Conservation (phyloP, 2,329 filamentous ascomycete genomes). For the Elsinoe necatrix region DNA sequence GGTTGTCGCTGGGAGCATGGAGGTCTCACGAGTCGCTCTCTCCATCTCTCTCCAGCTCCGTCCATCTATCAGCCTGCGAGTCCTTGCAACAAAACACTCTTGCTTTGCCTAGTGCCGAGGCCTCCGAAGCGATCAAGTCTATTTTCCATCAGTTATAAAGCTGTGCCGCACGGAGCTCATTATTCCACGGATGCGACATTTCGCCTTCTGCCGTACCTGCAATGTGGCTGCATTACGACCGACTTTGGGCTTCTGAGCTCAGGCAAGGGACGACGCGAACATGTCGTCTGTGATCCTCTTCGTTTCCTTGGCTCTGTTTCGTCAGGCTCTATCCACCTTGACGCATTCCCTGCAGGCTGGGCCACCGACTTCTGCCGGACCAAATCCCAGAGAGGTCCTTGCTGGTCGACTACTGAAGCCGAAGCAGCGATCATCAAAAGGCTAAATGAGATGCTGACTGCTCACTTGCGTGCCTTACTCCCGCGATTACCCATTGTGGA, state of each 20-base stretch:
- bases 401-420: slow-evolving; percentile 9
- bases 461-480: not conserved
- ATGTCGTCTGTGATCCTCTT: slow-evolving; percentile 12
- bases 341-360: not conserved
- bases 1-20: not conserved
- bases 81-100: not conserved
- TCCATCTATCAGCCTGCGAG: not conserved
- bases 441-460: not conserved
- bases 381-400: slow-evolving; percentile 2
- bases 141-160: not conserved
- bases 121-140: not conserved
- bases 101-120: not conserved
- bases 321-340: not conserved
- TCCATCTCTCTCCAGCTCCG: not conserved
- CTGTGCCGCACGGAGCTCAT: not conserved
- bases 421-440: slow-evolving; percentile 2
- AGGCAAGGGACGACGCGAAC: slow-evolving; percentile 9
- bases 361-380: not conserved
- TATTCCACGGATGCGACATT: slow-evolving; percentile 2
- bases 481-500: not conserved
- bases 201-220: slow-evolving; percentile 4
- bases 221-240: not conserved
- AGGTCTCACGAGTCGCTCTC: not conserved
- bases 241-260: not conserved
- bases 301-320: not conserved